Evolutionary conservation across 2,329 filamentous ascomycete genomes (phyloP).

Genomic region (Calonectria pauciramosa): DNA sequence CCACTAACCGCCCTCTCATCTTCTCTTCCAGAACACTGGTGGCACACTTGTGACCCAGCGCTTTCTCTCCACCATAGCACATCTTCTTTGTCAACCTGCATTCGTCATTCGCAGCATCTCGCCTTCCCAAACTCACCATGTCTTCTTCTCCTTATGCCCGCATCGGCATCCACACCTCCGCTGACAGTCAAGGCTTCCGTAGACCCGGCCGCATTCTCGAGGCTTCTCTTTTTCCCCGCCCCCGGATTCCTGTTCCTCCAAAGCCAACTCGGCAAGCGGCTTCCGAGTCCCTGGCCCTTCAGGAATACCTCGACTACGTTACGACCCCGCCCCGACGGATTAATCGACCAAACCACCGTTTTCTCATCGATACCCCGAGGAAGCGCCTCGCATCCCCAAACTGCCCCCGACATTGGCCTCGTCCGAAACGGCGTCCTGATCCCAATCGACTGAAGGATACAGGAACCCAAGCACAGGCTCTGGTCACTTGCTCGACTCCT

Average conservation of each 20-base stretch:
- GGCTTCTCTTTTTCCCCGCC: conserved; percentile 7
- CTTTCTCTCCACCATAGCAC: background rate
- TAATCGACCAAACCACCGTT: conserved; percentile 24
- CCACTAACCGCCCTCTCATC: background rate
- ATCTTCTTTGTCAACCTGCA: conserved; percentile 9
- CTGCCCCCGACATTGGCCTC: background rate
- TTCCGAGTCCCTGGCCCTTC: background rate
- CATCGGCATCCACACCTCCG: background rate
- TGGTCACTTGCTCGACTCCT: background rate
- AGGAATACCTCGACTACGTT: conserved; percentile 19
- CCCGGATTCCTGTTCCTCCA: background rate
- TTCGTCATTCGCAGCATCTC: background rate
- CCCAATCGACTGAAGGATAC: background rate
- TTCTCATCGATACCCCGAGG: conserved; percentile 33
- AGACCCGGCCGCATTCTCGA: conserved; percentile 2
- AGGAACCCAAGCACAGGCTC: background rate
- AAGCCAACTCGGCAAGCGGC: background rate
- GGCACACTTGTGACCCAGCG: background rate
- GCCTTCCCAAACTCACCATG: conserved; percentile 9
- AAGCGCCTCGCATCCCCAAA: conserved; percentile 20
- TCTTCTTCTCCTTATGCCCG: conserved; percentile 15
- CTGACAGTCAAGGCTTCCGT: conserved; percentile 14
- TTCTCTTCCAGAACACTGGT: background rate
- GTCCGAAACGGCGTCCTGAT: background rate
- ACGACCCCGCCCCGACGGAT: conserved; percentile 32